These are phyloP conservation scores for Rhizopogon sp. DNA, from an alignment of 768 basidiomycete genomes.

Conservation along the genomic window DNA sequence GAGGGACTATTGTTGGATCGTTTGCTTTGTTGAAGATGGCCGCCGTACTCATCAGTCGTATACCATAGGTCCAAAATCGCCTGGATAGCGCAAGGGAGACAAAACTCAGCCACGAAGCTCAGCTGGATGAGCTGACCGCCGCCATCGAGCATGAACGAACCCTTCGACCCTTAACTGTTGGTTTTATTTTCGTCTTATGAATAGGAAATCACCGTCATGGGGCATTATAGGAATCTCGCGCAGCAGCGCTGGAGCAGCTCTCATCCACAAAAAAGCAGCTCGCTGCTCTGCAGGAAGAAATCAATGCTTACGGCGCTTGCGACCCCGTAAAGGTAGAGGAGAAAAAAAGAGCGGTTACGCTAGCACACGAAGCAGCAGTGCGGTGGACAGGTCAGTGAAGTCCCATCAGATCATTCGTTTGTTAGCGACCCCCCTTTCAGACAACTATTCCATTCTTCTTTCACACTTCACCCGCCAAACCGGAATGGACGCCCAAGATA, in stretches of 20 bases:
- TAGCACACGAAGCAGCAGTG: slow-evolving; percentile 79
- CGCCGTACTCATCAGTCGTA: neutral
- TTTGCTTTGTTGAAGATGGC: slow-evolving; percentile 3
- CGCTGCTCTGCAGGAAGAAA: slow-evolving; percentile 55
- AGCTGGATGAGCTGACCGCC: slow-evolving; percentile 44
- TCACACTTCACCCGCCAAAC: slow-evolving; percentile 63
- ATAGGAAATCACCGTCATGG: neutral
- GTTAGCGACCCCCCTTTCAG: slow-evolving; percentile 28
- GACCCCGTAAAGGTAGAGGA: slow-evolving; percentile 81
- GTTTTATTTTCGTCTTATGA: slow-evolving; percentile 9
- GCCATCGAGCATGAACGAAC: slow-evolving; percentile 47
- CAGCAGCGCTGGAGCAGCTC: slow-evolving; percentile 46
- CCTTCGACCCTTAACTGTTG: slow-evolving; percentile 54
- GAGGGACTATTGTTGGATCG: slow-evolving; percentile 59
- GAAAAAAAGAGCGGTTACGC: slow-evolving; percentile 61
- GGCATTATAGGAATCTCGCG: slow-evolving; percentile 49
- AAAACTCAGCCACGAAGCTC: slow-evolving; percentile 35
- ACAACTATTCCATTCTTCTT: slow-evolving; percentile 66
- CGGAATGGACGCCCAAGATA: slow-evolving; percentile 52
- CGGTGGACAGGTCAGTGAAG: slow-evolving; percentile 80
- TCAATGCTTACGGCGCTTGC: slow-evolving; percentile 74
- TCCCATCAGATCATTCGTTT: neutral
- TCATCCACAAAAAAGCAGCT: slow-evolving; percentile 44
- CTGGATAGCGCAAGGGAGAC: slow-evolving; percentile 46
- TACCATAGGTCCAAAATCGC: slow-evolving; percentile 49